Conservation (phyloP, 257 asterid genomes). For the Ehretia macrophylla region DNA sequence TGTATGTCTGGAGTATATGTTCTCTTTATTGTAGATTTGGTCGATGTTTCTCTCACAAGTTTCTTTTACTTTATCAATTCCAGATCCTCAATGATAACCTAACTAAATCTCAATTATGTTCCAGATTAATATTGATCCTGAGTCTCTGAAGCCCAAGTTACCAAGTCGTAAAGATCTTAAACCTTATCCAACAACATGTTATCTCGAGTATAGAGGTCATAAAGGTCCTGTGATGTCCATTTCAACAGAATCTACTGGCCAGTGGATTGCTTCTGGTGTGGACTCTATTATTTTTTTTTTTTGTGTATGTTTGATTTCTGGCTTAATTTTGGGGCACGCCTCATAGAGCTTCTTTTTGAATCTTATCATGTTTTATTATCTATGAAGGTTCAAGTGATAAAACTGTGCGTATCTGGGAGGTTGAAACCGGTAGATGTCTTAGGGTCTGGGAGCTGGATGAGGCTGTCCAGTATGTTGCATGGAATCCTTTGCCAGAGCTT, state of each 20-base stretch:
- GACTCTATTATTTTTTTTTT: constrained; percentile 1
- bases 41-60: constrained; percentile 1
- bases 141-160: constrained; percentile 89
- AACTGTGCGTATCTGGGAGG: constrained; percentile 96
- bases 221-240: constrained; percentile 78
- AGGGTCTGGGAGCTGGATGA: constrained; percentile 82
- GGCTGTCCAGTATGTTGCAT: constrained; percentile 60
- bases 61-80: not conserved
- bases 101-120: constrained; percentile 5
- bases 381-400: constrained; percentile 85
- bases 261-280: constrained; percentile 98
- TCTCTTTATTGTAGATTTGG: not conserved
- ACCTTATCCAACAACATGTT: constrained; percentile 89
- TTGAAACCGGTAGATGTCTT: constrained; percentile 90
- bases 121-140: constrained; percentile 94
- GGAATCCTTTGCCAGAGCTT: constrained; percentile 85
- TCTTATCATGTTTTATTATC: constrained; percentile 3
- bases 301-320: not conserved
- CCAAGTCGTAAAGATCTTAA: constrained; percentile 89
- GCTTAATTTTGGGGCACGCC: constrained; percentile 2
- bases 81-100: not conserved
- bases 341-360: constrained; percentile 11
- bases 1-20: constrained; percentile 42
- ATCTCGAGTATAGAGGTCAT: constrained; percentile 95
- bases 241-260: constrained; percentile 74